phyloP scores from a whole-genome alignment of 495 filamentous ascomycete species.

The Daldinia bambusicola region DNA sequence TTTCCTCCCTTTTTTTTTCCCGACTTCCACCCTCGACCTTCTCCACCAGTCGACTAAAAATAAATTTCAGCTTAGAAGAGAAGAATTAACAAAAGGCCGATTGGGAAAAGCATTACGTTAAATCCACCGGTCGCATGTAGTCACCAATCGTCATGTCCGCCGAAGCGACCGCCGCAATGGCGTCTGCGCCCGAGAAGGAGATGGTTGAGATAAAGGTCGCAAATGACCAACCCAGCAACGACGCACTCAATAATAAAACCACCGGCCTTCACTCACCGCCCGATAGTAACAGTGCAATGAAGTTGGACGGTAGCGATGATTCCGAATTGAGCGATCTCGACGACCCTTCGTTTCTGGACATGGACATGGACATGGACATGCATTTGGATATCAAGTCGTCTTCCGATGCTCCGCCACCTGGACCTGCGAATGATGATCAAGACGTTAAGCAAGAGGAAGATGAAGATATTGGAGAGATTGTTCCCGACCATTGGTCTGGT shows the following conservation, averaged over 20 bases:
- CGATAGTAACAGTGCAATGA: conserved; percentile 62
- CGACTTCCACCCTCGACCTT: background rate
- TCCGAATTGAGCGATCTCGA: conserved; percentile 69
- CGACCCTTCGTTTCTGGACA: conserved; percentile 47
- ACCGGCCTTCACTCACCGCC: conserved; percentile 61
- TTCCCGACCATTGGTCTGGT: conserved; percentile 89
- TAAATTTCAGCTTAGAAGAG: background rate
- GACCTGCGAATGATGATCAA: conserved; percentile 18
- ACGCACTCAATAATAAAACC: conserved; percentile 45
- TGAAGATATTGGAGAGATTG: conserved; percentile 71
- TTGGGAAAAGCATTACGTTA: conserved; percentile 5
- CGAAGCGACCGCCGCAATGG: conserved; percentile 48
- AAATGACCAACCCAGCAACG: conserved; percentile 28
- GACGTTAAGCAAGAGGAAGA: conserved; percentile 48
- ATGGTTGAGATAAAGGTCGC: conserved; percentile 36
- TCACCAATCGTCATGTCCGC: conserved; percentile 45
- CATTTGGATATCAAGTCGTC: conserved; percentile 35
- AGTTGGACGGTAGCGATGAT: conserved; percentile 60
- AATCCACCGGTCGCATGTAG: conserved; percentile 48
- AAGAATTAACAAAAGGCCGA: conserved; percentile 7
- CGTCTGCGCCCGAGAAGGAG: conserved; percentile 41
- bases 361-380: conserved; percentile 47
- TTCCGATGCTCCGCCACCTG: conserved; percentile 30
- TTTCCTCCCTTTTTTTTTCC: conserved; percentile 10
- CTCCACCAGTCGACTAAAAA: background rate